These are phyloP conservation scores for Dorcoceras hygrometricum DNA, from an alignment of 257 asterid species.

Conservation along the genomic window DNA sequence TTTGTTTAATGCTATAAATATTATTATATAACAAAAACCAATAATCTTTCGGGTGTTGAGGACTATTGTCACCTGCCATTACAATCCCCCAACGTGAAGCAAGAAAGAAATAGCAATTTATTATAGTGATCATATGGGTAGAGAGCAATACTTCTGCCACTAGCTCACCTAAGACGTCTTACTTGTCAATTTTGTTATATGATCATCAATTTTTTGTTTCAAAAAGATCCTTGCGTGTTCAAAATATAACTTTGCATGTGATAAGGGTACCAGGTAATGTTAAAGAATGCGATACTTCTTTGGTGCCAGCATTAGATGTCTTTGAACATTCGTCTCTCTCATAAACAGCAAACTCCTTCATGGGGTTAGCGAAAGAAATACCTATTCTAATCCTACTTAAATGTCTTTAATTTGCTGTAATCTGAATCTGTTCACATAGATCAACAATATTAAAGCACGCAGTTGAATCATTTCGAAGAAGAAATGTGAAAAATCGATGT, in stretches of 20 bases:
- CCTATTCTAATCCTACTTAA: background rate
- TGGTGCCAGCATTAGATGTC: background rate
- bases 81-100: background rate
- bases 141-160: background rate
- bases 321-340: background rate
- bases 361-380: background rate
- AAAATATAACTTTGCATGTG: background rate
- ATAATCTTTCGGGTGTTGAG: background rate
- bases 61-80: background rate
- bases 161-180: no score
- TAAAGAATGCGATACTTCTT: background rate
- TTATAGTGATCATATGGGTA: background rate
- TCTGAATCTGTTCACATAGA: background rate
- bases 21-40: background rate
- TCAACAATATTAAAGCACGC: background rate
- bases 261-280: background rate
- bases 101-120: background rate
- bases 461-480: background rate
- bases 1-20: background rate
- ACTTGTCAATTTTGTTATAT: no score
- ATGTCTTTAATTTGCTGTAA: background rate
- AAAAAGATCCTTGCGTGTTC: background rate
- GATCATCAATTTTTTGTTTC: no score
- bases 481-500: no score
- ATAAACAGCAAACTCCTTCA: background rate